Evolutionary conservation across 768 basidiomycete genomes (phyloP), one percentile per base, ranked within the genome.

Genomic region (Leccinellum albellum): DNA sequence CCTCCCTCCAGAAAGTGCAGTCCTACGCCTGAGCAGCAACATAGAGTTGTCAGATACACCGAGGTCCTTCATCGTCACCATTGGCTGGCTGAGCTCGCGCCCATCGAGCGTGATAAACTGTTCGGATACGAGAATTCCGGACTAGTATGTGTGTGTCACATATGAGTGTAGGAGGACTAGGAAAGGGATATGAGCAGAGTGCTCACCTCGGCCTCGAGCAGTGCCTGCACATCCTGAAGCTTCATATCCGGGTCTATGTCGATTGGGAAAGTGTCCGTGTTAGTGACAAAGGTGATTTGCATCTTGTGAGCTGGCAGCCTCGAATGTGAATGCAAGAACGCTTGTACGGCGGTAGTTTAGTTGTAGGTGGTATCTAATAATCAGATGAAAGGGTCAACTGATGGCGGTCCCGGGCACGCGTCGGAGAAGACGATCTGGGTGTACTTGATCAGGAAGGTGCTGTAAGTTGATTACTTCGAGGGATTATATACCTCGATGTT

Each of bases 141-240:
- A 91, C 93, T 94, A 63, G 42, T 23, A 17, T 42, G 28, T n/a
- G n/a, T n/a, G 21, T n/a, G 51, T 48, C 28, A 26, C 49, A 46
- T 45, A 17, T 53, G 56, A 32, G 46, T 37, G 29, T 12, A 20
- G 6, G 40, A 33, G 33, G 20, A 5, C 32, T 31, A 29, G 29
- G 3, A 9, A 9, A n/a, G 49, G n/a, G 29, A 50, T 45, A 28
- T 10, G 23, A 23, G 17, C 20, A 31, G 51, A 20, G 44, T n/a
- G 69, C 86, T 70, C 70, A 94, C 96, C 84, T 98, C 95, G 0
- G 88, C 95, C 73, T 97, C 94, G n/a, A 97, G 79, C 53, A 98
- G 78, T 13, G 92, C 96, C 82, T 89, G 88, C 35, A 98, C 86
- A 70, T 95, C 89, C 77, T 92, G 90, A 28, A 98, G 82, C 71